Evolutionary conservation across 176 grass and related monocot species (phyloP).

Genomic region (Zea luxurians): DNA sequence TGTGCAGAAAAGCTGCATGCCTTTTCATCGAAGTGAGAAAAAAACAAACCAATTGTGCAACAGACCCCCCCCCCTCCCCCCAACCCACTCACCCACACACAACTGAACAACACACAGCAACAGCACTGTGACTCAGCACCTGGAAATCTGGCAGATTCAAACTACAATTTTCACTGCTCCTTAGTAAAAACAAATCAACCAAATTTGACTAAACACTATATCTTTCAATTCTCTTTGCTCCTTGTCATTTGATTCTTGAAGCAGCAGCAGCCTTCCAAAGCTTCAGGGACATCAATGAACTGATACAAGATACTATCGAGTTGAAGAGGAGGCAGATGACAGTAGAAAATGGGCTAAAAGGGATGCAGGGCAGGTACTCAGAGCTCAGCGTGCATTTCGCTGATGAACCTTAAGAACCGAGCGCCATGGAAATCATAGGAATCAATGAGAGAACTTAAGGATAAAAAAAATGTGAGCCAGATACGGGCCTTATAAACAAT

Average conservation of each 20-base stretch:
- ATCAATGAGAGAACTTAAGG: background rate
- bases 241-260: conserved; percentile 69
- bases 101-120: too few relatives aligned
- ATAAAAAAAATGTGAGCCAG: background rate
- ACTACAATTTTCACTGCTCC: background rate
- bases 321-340: conserved; percentile 39
- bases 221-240: background rate
- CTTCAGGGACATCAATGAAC: conserved; percentile 92
- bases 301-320: conserved; percentile 86
- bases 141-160: background rate
- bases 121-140: too few relatives aligned
- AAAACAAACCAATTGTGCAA: too few relatives aligned
- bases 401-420: conserved; percentile 66
- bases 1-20: too few relatives aligned
- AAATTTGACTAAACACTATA: too few relatives aligned
- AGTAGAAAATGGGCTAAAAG: conserved; percentile 62
- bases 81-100: too few relatives aligned
- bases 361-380: conserved; percentile 86
- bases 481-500: background rate
- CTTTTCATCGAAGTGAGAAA: too few relatives aligned
- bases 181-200: background rate
- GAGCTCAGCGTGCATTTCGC: conserved; percentile 93
- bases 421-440: conserved; percentile 52
- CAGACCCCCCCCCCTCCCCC: too few relatives aligned
- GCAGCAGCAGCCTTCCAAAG: conserved; percentile 75